Evolutionary conservation across 805 yeast species (phyloP), one percentile per base, ranked within the genome.

Genomic region (Wickerhamiella allomyrinae): DNA sequence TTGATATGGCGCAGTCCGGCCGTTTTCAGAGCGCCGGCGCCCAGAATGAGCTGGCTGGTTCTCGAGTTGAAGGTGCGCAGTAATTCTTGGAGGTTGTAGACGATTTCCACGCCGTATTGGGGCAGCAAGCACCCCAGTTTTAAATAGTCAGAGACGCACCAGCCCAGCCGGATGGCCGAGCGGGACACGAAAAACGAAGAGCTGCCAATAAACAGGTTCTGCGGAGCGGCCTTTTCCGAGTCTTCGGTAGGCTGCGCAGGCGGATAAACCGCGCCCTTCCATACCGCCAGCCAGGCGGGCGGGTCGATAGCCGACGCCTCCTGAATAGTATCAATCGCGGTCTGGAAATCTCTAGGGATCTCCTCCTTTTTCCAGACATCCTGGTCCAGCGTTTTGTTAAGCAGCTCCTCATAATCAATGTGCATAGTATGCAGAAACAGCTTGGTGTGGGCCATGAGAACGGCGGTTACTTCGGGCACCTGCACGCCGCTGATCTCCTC

Each of bases 331-430:
- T 74, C 73, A 4, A 76, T 70, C 11, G 60, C 53, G 3, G 42
- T 50, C 52, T 80, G 87, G 2, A 76, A 57, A 1, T 56, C 55
- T 1, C 61, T 55, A 0, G 73, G 55, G 8, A 77, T 71, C n/a
- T 73, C 71, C 15, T 70, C 73, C 41, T 87, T 94, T 45, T 73
- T 74, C 97, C 97, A 89, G 19, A 63, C 63, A 49, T 87, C 97
- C 37, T 65, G 63, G 40, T 81, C 87, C 43, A 82, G 64, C 14
- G 66, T 62, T 3, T 55, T 55, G 5, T 70, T 63, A 21, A 83
- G 59, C 5, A 58, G 56, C 42, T 68, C 69, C 40, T 74, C 57
- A 20, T 71, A 66, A 13, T 65, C 64, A 38, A 68, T 67, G 48
- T 80, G 86, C 50, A 71, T 70, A 24, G 74, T 64, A 23, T 65